These are phyloP conservation scores for Leccinum longicurvipes DNA, from an alignment of 768 basidiomycete genomes.

Conservation along the genomic window DNA sequence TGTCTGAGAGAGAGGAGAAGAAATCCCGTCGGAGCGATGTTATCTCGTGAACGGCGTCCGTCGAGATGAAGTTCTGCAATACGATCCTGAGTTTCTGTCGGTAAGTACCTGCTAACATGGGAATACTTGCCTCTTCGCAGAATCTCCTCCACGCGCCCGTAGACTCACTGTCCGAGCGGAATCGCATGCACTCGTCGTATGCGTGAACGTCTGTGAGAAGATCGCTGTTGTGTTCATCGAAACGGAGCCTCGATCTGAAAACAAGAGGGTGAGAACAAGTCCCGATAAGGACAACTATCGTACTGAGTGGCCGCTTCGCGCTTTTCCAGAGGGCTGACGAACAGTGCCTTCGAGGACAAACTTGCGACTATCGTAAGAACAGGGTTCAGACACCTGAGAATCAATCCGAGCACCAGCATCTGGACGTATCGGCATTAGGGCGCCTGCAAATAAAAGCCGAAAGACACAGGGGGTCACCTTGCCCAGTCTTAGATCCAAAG, in stretches of 20 bases:
- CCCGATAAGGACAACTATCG: conserved; percentile 14
- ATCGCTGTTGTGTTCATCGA: conserved; percentile 74
- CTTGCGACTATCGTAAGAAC: conserved; percentile 78
- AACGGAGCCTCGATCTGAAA: conserved; percentile 66
- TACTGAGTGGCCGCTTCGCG: conserved; percentile 77
- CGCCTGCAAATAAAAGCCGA: neutral
- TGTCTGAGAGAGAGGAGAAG: conserved; percentile 59
- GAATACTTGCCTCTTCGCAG: conserved; percentile 58
- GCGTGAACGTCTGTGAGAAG: conserved; percentile 79
- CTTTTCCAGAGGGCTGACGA: conserved; percentile 76
- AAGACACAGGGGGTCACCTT: conserved; percentile 48
- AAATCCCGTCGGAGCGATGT: conserved; percentile 77
- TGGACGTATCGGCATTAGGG: conserved; percentile 78
- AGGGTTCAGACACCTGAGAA: conserved; percentile 82
- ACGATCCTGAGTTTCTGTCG: neutral
- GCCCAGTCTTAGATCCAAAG: conserved; percentile 80
- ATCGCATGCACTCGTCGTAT: conserved; percentile 58
- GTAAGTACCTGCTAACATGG: too few relatives aligned
- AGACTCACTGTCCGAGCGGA: conserved; percentile 50
- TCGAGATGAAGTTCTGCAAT: conserved; percentile 86
- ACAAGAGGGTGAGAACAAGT: neutral
- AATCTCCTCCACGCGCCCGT: conserved; percentile 49
- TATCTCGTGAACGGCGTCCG: conserved; percentile 71
- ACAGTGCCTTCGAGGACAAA: conserved; percentile 86
- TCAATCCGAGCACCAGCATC: conserved; percentile 85